phyloP scores from a whole-genome alignment of 345 rosid species.

The Stellera chamaejasme region DNA sequence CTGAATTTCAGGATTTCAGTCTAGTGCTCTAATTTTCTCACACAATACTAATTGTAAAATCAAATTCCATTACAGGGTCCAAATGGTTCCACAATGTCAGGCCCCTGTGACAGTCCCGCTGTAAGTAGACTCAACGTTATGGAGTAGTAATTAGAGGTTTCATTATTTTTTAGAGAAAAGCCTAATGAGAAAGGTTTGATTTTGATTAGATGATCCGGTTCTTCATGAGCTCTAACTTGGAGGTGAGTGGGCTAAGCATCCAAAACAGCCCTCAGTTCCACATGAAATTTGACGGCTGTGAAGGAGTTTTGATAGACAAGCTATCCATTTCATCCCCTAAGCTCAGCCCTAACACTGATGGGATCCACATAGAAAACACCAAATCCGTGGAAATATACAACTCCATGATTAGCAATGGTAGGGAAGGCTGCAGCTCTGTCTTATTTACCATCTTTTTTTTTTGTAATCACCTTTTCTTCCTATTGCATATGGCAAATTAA shows the following conservation, averaged over 20 bases:
- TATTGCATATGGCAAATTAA: too few species aligned
- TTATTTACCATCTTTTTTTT: not conserved
- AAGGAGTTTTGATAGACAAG: constrained; percentile 61
- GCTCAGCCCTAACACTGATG: constrained; percentile 93
- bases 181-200: not conserved
- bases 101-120: constrained; percentile 82
- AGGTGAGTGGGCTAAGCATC: constrained; percentile 49
- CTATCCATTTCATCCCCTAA: constrained; percentile 75
- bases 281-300: constrained; percentile 93
- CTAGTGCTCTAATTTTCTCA: not conserved
- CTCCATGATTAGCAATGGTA: constrained; percentile 78
- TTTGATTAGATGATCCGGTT: constrained; percentile 66
- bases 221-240: constrained; percentile 92
- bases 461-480: not conserved
- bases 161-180: not conserved
- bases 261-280: constrained; percentile 96
- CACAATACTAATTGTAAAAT: not conserved
- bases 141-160: not conserved
- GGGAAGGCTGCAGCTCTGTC: not conserved
- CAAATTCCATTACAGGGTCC: constrained; percentile 47
- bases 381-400: constrained; percentile 72
- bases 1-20: not conserved
- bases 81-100: constrained; percentile 42
- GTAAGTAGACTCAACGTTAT: constrained; percentile 35
- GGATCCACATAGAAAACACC: constrained; percentile 80